Base-by-base conservation (phyloP, 331 rosid species). In the Quercus phellos region DNA sequence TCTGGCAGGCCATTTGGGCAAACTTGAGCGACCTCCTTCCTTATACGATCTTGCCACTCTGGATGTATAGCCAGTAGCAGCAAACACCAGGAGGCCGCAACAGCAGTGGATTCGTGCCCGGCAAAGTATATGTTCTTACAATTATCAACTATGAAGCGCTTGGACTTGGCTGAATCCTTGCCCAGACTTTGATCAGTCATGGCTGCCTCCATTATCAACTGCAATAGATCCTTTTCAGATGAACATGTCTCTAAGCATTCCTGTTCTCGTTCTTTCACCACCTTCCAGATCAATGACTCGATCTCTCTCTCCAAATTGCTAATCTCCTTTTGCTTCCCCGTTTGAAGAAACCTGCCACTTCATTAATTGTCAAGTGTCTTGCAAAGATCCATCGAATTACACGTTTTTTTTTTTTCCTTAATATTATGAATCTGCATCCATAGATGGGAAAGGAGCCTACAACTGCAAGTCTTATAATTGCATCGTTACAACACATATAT, bases 61-160 rank as follows among this genome's bases (percentile, higher is more conserved):
- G 97, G 97, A 74, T 92, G 90, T 7, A 85, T 64, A 58, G 97
- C 97, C 10, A 95, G 98, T 43, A 95, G 87, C 98, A 95, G 88
- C 85, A 95, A 74, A 70, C 90, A 81, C 99, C 99, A 95, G n/a
- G 96, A 88, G 59, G 92, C 91, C 3, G 99, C 91, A 22, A 83
- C 85, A 58, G 94, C 90, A 17, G 96, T 92, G 74, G 98, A 78
- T 83, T 95, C 99, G 74, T 95, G 97, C 14, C 99, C 99, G n/a
- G 99, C 97, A 76, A 95, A 95, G 82, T 95, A 95, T 10, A 95
- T 92, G 84, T 78, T 90, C 87, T 95, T 95, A 87, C 99, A 91
- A 29, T 95, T 95, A 69, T 95, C 99, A 67, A 95, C 97, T 14
- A 92, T 87, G 88, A 95, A 92, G 6, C 80, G 58, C 75, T 86